Base-by-base conservation (phyloP, 306 rosid species). In the Lathyrus aphaca region DNA sequence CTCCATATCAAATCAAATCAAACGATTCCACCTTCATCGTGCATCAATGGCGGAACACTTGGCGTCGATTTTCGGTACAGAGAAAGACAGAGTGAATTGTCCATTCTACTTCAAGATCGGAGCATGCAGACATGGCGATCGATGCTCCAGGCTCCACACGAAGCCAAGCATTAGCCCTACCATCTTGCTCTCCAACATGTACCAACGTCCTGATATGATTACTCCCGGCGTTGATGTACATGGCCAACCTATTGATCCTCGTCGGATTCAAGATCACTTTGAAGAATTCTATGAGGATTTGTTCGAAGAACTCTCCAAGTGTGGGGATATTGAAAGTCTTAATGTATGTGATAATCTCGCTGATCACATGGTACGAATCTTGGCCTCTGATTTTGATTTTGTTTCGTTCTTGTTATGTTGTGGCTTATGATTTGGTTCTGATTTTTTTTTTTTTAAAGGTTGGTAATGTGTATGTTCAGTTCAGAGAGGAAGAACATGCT, bases 101-200 rank as follows among this genome's bases (percentile, higher is more conserved):
- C 90, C 96, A 6, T 89, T 89, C 80, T 89, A 86, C 78, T 89
- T 86, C 80, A 89, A 89, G 76, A 86, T 89, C 58, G 96, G 96
- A 9, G 96, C 96, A 5, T 89, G 96, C 39, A 78, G 96, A 15
- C 96, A 89, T 5, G 92, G 92, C 0, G 96, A 89, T 18, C 82
- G 92, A 16, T 89, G 92, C 54, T 84, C 92, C 0, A 73, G 92
- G 42, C 85, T 89, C 4, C 96, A 89, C 69, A 84, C 96, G 0
- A 89, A 89, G 62, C 96, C 96, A 18, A 81, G 90, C 55, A 77
- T 89, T 19, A 89, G 96, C 79, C 90, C 92, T 0, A 89, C 96
- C 0, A 65, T 89, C 3, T 38, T 89, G 39, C 90, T 89, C 15
- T 85, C 92, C 2, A 86, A 89, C 17, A 89, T 89, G 96, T 89